Evolutionary conservation across 2,329 filamentous ascomycete genomes (phyloP).

Genomic region (Daldinia eschscholtzii): DNA sequence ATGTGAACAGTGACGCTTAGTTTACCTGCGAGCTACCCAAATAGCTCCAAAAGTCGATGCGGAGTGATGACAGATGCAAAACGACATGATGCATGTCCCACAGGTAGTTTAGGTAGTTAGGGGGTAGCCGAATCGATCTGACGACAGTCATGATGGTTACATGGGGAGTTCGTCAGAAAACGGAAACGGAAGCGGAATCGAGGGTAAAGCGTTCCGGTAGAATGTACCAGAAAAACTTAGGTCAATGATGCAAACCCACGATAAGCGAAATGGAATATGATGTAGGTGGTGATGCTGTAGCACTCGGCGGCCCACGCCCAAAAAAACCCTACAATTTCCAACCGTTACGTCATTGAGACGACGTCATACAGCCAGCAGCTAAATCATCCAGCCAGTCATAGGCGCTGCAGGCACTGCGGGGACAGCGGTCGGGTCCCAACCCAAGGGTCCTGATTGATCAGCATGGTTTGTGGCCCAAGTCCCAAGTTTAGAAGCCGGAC

Average conservation of each 20-base stretch:
- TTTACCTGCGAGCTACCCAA: conserved; percentile 15
- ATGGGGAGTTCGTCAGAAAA: conserved; percentile 35
- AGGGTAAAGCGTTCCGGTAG: conserved; percentile 37
- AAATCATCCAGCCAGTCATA: conserved; percentile 23
- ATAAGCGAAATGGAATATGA: conserved; percentile 44
- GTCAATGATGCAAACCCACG: conserved; percentile 40
- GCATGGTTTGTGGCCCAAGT: conserved; percentile 19
- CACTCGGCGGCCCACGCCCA: conserved; percentile 26
- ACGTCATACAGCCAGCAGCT: conserved; percentile 36
- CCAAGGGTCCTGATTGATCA: conserved; percentile 40
- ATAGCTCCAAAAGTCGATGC: conserved; percentile 25
- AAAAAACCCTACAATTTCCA: conserved; percentile 16
- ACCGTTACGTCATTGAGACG: conserved; percentile 41
- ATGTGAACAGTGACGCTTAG: conserved; percentile 31
- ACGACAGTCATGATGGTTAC: conserved; percentile 26
- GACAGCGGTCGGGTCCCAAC: conserved; percentile 22
- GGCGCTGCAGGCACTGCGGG: conserved; percentile 37
- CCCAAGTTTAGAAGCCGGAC: conserved; percentile 17
- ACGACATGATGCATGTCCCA: conserved; percentile 40
- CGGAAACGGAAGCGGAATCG: conserved; percentile 32
- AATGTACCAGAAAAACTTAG: conserved; percentile 35
- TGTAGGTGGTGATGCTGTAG: conserved; percentile 48
- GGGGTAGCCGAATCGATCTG: conserved; percentile 21
- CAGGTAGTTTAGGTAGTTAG: neutral
- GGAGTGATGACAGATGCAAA: conserved; percentile 43